Conservation (phyloP, 768 basidiomycete species). For the Austroboletus eburneus region DNA sequence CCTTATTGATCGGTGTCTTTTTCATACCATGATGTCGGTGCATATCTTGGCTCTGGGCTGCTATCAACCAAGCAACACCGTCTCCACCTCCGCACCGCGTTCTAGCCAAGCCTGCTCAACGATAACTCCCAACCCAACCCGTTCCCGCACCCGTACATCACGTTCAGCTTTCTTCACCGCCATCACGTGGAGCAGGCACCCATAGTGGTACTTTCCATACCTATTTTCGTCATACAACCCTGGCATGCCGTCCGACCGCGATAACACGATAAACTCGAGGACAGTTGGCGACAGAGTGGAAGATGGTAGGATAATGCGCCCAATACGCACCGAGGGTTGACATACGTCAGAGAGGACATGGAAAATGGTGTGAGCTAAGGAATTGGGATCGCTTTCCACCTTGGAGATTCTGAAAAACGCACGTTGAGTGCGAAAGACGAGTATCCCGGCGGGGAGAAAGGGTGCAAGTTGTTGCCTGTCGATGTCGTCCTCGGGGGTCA, state of each 20-base stretch:
- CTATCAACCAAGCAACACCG: neutral
- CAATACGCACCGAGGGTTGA: neutral
- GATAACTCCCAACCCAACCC: neutral
- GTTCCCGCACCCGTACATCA: neutral
- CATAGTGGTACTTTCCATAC: slow-evolving; percentile 11
- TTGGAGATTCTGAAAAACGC: slow-evolving; percentile 16
- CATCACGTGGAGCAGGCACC: slow-evolving; percentile 20
- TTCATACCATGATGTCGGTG: no score
- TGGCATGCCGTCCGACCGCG: neutral
- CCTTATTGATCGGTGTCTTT: no score
- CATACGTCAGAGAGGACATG: slow-evolving; percentile 1
- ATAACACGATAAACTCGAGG: slow-evolving; percentile 21
- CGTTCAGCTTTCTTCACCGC: slow-evolving; percentile 4
- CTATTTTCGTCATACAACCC: slow-evolving; percentile 11
- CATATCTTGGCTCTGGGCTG: no score
- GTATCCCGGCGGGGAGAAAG: neutral
- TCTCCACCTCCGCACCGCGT: neutral
- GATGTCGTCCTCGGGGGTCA: neutral
- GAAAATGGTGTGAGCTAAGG: slow-evolving; percentile 8
- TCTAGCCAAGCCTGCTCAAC: neutral
- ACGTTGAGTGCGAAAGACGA: neutral
- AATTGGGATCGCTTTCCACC: slow-evolving; percentile 3
- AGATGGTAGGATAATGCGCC: slow-evolving; percentile 16
- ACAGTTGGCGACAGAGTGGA: slow-evolving; percentile 3
- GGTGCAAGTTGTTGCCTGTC: neutral